Evolutionary conservation across 768 basidiomycete species (phyloP), one percentile per base, ranked within the genome.

Genomic region (Boletus pseudopeckii): DNA sequence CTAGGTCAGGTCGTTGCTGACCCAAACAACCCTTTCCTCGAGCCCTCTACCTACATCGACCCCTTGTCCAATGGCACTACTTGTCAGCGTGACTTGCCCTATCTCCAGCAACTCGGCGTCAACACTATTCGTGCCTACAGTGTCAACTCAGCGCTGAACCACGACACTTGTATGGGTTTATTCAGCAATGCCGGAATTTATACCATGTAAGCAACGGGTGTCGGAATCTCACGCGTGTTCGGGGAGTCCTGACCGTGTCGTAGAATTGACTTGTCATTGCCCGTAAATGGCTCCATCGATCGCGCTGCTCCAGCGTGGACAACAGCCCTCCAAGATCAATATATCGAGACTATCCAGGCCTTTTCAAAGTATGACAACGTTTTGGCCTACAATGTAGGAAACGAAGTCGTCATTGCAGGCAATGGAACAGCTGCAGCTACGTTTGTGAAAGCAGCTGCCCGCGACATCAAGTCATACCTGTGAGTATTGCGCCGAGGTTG

Each of bases 351-450:
- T 26, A 88, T 96, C 61, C 77, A 90, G 57, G 76, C 74, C 0
- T 95, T 95, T 76, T 77, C 77, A 65, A 83, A 89, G 68, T 97
- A 96, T 62, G 83, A 90, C 76, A 97, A 97, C 60, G 81, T 97
- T 15, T 74, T 96, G 52, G 93, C 85, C 11, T 95, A 79, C 73
- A 96, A 95, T 64, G 79, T 97, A 54, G 94, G 92, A 20, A 97
- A 97, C 64, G 94, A 96, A 60, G 78, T 82, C 26, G 88, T 85
- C 32, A 78, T 79, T 24, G 66, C 76, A 10, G 43, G 73, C 18
- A 77, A 79, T 39, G 71, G 73, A 48, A 90, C 90, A 15, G 74
- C 73, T 30, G 82, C 86, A 10, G 83, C 85, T 15, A 80, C 92
- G 6, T 97, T 82, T 68, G 81, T 97, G 65, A 95, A 94, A 69